Evolutionary conservation across 2,329 filamentous ascomycete genomes (phyloP), one percentile per base, ranked within the genome.

Genomic region (Amesomyces nigricolor): DNA sequence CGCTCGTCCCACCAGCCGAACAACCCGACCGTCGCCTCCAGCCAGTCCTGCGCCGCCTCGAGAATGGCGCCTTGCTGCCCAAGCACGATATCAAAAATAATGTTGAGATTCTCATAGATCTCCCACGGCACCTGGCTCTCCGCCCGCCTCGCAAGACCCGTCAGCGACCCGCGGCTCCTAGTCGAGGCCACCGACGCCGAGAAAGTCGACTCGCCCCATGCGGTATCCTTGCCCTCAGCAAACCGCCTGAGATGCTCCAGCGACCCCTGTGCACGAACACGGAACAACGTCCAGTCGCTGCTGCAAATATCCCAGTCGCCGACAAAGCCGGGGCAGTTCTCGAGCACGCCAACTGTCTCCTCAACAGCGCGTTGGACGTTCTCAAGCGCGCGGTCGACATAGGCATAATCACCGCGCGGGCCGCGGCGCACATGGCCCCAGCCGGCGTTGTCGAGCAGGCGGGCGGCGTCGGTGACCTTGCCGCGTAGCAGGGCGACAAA

Each of bases 1-100:
- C 84, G 81, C 58, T 94, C 89, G 66, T 95, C 87, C 91, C 91
- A 96, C 92, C 92, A 97, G 5, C 88, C 85, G 32, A 91, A 85
- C 48, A 97, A 74, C 1, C 86, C 88, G 57, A 96, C 73, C 0
- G 86, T 88, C 0, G 90, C 91, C 73, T 97, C 92, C 50, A 92
- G 84, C 92, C 92, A 97, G 70, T 96, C 91, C 65, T 92, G 85
- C 1, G 91, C 83, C 44, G 85, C 82, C 46, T 85, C 81, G 58
- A 95, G 75, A 51, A 96, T 89, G 17, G 90, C 85, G 37, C 86
- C 81, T 9, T 83, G 78, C 60, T 87, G 82, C 37, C 92, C 91
- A 4, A 94, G 78, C 1, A 95, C 73, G 58, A 95, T 86, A 35
- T 86, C 85, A 68, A 96, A 96, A 5, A 96, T 73, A 11, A 83